Percentiles rank a stretch among this genome's conserved stretches.
Conservation (phyloP, 192 early-diverging fungal genomes). For the Gaertneriomyces sp. region DNA sequence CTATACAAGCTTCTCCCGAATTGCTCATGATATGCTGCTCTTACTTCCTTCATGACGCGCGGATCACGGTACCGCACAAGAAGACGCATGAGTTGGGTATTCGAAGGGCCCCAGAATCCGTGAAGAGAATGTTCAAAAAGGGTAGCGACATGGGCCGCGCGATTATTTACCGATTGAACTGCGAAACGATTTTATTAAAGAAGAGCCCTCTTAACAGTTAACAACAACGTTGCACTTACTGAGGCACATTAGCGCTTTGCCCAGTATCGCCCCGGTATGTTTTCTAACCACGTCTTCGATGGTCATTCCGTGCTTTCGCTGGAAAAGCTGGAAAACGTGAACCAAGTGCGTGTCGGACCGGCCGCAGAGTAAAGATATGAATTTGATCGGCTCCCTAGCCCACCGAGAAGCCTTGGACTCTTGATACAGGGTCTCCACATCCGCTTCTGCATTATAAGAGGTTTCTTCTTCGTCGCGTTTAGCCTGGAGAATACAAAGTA, state of each 20-base stretch:
- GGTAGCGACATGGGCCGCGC: constrained; percentile 34
- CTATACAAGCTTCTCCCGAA: constrained; percentile 29
- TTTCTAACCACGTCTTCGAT: constrained; percentile 17
- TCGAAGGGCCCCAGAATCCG: constrained; percentile 33
- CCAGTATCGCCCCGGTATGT: constrained; percentile 15
- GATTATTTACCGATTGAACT: constrained; percentile 32
- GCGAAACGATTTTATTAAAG: neutral
- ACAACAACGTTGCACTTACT: constrained; percentile 5
- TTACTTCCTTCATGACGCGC: constrained; percentile 25
- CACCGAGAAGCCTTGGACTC: constrained; percentile 15
- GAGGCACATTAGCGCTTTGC: constrained; percentile 5
- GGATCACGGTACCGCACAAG: constrained; percentile 37
- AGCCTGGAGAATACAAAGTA: constrained; percentile 1
- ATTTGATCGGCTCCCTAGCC: neutral
- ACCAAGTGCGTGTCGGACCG: constrained; percentile 17
- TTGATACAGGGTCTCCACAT: constrained; percentile 18
- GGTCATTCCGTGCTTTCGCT: constrained; percentile 20
- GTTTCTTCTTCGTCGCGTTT: constrained; percentile 13
- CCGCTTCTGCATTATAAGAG: constrained; percentile 8
- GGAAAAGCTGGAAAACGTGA: constrained; percentile 11
- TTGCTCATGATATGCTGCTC: constrained; percentile 27
- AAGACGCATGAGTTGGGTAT: constrained; percentile 40
- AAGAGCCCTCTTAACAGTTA: neutral
- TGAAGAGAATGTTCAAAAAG: constrained; percentile 42
- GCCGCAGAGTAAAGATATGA: constrained; percentile 13